Percentiles rank a stretch among this genome's conserved stretches.
Conservation (phyloP, 768 basidiomycete genomes). For the Exsudoporus frostii region DNA sequence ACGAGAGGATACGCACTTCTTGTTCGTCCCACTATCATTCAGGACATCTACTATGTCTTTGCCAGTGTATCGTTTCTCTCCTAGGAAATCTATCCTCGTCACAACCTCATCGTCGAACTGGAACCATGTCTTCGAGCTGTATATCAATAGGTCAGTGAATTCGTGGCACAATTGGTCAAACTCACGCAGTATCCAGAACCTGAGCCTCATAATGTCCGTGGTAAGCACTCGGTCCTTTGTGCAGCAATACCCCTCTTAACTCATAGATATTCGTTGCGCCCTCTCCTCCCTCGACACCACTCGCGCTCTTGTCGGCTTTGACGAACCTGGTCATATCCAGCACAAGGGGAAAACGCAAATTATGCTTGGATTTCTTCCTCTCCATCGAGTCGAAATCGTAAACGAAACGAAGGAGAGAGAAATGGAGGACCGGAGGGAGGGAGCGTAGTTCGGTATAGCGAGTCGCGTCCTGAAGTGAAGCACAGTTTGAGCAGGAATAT, state of each 20-base stretch:
- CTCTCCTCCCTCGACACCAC: slow-evolving; percentile 15
- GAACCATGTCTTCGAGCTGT: slow-evolving; percentile 74
- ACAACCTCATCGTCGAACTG: slow-evolving; percentile 91
- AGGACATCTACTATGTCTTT: slow-evolving; percentile 31
- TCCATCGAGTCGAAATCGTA: slow-evolving; percentile 77
- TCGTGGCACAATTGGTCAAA: slow-evolving; percentile 1
- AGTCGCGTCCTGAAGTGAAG: slow-evolving; percentile 70
- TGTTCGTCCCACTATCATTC: slow-evolving; percentile 20
- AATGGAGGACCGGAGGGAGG: slow-evolving; percentile 86
- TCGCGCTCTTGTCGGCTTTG: slow-evolving; percentile 22
- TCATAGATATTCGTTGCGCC: slow-evolving; percentile 57
- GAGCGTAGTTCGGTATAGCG: slow-evolving; percentile 67
- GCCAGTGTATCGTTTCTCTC: slow-evolving; percentile 38
- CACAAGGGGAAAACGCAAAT: slow-evolving; percentile 69
- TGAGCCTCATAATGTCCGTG: slow-evolving; percentile 89
- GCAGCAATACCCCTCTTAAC: slow-evolving; percentile 78
- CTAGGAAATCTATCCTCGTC: slow-evolving; percentile 54
- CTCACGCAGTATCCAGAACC: slow-evolving; percentile 69
- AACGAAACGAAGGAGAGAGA: slow-evolving; percentile 91
- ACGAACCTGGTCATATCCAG: slow-evolving; percentile 75
- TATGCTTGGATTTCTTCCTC: slow-evolving; percentile 84
- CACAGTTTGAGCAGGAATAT: slow-evolving; percentile 78
- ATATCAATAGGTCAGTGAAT: slow-evolving; percentile 2
- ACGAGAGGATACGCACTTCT: slow-evolving; percentile 25
- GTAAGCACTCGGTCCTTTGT: slow-evolving; percentile 91